Evolutionary conservation across 768 basidiomycete genomes (phyloP).

Genomic region (Agaricus blazei): DNA sequence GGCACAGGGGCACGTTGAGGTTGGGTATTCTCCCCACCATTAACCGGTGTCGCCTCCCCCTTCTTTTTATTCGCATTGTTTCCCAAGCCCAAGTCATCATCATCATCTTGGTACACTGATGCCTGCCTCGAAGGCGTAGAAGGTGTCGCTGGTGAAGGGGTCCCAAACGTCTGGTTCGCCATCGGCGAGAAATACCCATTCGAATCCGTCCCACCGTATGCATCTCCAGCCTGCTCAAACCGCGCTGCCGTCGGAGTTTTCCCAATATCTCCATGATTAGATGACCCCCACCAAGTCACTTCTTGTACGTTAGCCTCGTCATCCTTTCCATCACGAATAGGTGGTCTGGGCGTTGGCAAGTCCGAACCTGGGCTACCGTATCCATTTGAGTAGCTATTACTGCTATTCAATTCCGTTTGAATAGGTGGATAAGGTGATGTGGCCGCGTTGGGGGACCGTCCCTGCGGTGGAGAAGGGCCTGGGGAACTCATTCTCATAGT

Average conservation of each 20-base stretch:
- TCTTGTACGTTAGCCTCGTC: constrained; percentile 31
- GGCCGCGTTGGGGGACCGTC: constrained; percentile 46
- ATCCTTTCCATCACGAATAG: constrained; percentile 23
- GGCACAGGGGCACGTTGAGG: constrained; percentile 16
- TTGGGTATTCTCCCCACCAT: constrained; percentile 11
- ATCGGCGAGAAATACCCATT: constrained; percentile 81
- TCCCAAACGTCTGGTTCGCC: constrained; percentile 51
- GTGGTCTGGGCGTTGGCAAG: constrained; percentile 26
- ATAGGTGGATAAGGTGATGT: constrained; percentile 44
- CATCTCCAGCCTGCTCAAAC: constrained; percentile 53
- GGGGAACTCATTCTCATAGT: constrained; percentile 53
- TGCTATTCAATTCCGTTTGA: constrained; percentile 18
- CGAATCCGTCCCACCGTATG: constrained; percentile 31
- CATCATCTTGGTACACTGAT: constrained; percentile 32
- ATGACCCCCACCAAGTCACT: constrained; percentile 62
- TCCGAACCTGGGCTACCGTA: constrained; percentile 24
- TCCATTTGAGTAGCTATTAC: constrained; percentile 33
- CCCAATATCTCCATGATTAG: constrained; percentile 14
- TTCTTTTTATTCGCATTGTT: constrained; percentile 46
- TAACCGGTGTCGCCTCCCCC: constrained; percentile 26
- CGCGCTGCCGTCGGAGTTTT: constrained; percentile 66
- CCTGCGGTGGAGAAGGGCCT: constrained; percentile 48
- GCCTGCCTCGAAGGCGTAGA: constrained; percentile 13
- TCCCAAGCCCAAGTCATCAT: constrained; percentile 91
- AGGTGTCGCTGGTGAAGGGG: constrained; percentile 18